Base-by-base conservation (phyloP, 2,329 filamentous ascomycete species). In the Fusarium pseudocircinatum region DNA sequence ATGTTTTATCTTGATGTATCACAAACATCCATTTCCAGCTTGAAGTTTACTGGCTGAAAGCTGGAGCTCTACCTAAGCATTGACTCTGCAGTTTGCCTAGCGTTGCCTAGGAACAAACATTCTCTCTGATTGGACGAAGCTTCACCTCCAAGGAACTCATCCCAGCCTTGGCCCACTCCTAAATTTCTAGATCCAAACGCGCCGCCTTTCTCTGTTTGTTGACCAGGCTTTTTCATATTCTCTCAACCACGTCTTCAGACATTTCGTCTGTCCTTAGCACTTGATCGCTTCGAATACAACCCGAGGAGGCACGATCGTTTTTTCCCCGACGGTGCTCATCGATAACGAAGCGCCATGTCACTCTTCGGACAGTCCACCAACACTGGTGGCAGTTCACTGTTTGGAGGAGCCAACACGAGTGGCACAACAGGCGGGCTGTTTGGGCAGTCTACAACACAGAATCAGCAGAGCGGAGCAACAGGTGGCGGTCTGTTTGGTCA, bases 41-140 rank as follows among this genome's bases (percentile, higher is more conserved):
- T 59, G 20, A 57, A 46, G 44, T 34, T 20, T 16, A 37, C 28
- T 40, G 43, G 49, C 34, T 67, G 28, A 47, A 53, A 68, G 58
- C 43, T 64, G 46, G 40, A 73, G 60, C 46, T 58, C 50, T 54
- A 28, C 28, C 28, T 28, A 16, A 63, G 39, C 30, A 54, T 36
- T 54, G 54, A 50, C 53, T 32, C 46, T 73, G 30, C 43, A 43
- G 46, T 52, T 47, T 61, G 52, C 63, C 67, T 64, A 66, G 68
- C 56, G 71, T 74, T 74, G 72, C 68, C 68, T 74, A 11, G 68
- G 57, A 72, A 44, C 60, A 49, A 50, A 16, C 44, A n/a, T 42
- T 53, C 30, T 14, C 22, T 65, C 46, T 80, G 74, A 82, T 82
- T 82, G 81, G 81, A 14, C 70, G 65, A 74, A 82, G 81, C 81